phyloP scores from a whole-genome alignment of 495 filamentous ascomycete genomes.

The Filosporella fistucella region DNA sequence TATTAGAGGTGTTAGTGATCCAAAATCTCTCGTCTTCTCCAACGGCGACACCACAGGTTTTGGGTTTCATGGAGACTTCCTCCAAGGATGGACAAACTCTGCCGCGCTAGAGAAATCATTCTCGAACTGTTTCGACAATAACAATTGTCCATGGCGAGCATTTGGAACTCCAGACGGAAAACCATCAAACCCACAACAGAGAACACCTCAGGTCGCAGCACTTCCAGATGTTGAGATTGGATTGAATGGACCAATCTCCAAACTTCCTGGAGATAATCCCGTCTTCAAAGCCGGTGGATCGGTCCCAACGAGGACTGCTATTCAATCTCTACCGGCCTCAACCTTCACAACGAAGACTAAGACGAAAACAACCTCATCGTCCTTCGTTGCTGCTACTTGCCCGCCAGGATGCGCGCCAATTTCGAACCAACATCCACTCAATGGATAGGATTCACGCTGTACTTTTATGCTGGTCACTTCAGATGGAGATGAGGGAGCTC shows the following conservation, averaged over 20 bases:
- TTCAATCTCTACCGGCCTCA: no score
- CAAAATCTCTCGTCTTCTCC: slow-evolving; percentile 33
- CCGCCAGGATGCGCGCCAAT: no score
- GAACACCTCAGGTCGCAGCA: neutral
- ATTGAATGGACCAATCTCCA: neutral
- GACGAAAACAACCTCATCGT: no score
- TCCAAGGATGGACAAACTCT: slow-evolving; percentile 50
- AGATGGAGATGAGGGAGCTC: no score
- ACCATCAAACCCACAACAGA: neutral
- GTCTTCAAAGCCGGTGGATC: no score
- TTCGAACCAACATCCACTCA: no score
- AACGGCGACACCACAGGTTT: slow-evolving; percentile 62
- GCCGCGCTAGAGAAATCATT: neutral
- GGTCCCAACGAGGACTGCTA: no score
- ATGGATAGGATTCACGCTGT: no score
- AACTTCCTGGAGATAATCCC: neutral
- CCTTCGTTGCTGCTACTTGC: no score
- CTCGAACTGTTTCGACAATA: neutral
- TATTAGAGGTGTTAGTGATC: slow-evolving; percentile 37
- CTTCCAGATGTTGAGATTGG: neutral
- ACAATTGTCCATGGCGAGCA: neutral
- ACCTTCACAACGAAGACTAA: no score
- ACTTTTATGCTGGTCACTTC: no score
- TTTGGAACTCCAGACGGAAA: slow-evolving; percentile 1
- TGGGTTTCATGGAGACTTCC: slow-evolving; percentile 75